Conservation (phyloP, 257 asterid species). For the Solanum acaule region DNA sequence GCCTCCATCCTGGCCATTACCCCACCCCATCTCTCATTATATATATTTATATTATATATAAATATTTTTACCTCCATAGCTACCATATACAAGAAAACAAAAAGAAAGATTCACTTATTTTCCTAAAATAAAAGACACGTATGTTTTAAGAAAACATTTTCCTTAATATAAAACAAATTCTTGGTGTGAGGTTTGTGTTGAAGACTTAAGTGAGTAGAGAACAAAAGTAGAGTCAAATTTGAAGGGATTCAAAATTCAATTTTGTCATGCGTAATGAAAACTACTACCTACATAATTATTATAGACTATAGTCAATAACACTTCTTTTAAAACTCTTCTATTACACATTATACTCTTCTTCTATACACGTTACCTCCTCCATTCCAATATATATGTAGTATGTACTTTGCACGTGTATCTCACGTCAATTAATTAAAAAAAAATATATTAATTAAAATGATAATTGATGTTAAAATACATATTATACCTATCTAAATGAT, state of each 20-base stretch:
- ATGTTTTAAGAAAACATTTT: neutral
- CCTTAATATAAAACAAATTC: neutral
- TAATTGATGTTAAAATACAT: neutral
- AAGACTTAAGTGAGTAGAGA: neutral
- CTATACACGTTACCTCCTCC: neutral
- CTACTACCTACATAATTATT: neutral
- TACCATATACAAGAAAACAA: neutral
- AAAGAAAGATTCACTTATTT: neutral
- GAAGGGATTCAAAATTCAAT: neutral
- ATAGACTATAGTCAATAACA: neutral
- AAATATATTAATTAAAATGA: too few species aligned
- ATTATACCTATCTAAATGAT: too few species aligned
- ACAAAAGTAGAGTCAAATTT: neutral
- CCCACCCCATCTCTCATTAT: neutral
- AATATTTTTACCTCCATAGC: too few species aligned
- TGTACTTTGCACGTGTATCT: too few species aligned
- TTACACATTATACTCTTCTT: neutral
- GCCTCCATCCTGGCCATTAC: too few species aligned
- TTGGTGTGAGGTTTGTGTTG: neutral
- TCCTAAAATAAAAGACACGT: neutral
- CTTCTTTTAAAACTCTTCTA: neutral
- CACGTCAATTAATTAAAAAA: neutral
- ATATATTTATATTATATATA: too few species aligned
- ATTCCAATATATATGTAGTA: neutral
- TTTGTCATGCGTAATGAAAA: neutral